These are phyloP conservation scores for Thalassiosira gravida DNA, from an alignment of 352 stramenopile genomes.

Conservation along the genomic window DNA sequence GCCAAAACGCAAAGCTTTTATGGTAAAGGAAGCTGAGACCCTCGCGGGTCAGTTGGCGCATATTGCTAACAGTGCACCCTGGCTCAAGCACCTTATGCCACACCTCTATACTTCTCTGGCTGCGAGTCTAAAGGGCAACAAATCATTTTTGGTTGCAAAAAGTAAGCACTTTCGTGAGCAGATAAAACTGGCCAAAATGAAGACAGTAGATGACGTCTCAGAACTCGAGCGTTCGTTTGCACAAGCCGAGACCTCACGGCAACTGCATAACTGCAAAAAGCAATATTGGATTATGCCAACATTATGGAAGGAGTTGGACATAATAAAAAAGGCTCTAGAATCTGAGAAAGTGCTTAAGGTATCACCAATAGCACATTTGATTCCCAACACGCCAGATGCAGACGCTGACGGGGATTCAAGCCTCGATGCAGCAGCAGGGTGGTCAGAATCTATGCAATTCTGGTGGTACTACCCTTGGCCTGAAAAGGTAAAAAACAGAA, in stretches of 20 bases:
- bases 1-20: background rate
- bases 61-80: background rate
- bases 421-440: conserved; percentile 20
- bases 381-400: background rate
- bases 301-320: conserved; percentile 22
- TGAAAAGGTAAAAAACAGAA: conserved; percentile 2
- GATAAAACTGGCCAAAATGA: background rate
- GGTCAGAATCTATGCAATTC: conserved; percentile 4
- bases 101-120: conserved; percentile 16
- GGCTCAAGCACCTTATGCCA: conserved; percentile 11
- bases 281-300: conserved; percentile 23
- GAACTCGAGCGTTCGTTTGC: conserved; percentile 1
- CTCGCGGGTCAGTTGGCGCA: background rate
- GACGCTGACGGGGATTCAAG: conserved; percentile 2
- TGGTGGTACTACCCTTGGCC: conserved; percentile 32
- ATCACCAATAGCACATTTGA: conserved; percentile 22
- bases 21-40: background rate
- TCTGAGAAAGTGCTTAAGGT: background rate
- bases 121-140: background rate
- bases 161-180: background rate
- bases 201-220: background rate
- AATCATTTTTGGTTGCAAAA: background rate
- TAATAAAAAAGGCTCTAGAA: conserved; percentile 8
- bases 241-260: background rate
- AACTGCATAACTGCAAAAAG: conserved; percentile 12